Base-by-base conservation (phyloP, 495 filamentous ascomycete genomes). In the Penicillium arizonense region DNA sequence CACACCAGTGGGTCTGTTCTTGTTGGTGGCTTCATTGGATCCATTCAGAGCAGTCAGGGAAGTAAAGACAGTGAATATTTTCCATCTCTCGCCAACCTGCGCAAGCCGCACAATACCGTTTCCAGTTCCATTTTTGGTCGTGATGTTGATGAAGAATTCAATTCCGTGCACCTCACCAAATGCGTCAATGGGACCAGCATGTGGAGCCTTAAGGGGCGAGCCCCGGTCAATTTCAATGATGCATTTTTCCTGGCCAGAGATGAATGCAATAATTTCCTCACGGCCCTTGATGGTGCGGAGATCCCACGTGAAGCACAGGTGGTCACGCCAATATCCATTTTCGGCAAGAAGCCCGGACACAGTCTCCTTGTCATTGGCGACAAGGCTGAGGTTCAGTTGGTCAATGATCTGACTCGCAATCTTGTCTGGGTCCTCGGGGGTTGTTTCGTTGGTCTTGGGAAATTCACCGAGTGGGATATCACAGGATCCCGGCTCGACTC, bases 11-110 rank as follows among this genome's bases (percentile, higher is more conserved):
- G 85, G 76, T 32, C 77, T 70, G 14, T 55, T 37, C 16, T 45
- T 4, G 63, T 69, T 12, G 52, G 51, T 1, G 45, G 61, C 44
- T 63, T 87, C 83, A 36, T 81, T 76, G 32, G 73, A 57, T 0
- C 73, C 77, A 0, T 62, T 70, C 5, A 88, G 38, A 43, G 71
- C 74, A 10, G 71, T 53, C 35, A 89, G 63, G 0, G 69, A 66
- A 3, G 85, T 87, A 52, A 79, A 88, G 21, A 88, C 53, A 0
- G 76, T 84, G 68, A 83, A 89, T 30, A 87, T 77, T 63, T 83
- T 86, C 85, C 83, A 89, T 21, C 70, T 55, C 0, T 71, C 77
- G 28, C 70, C 66, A 20, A 57, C 35, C 47, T 82, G 72, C 0
- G 83, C 72, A 13, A 87, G 62, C 21, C 80, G 72, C 0, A 80